These are phyloP conservation scores for Mytilinidion resinicola DNA, from an alignment of 495 filamentous ascomycete genomes.

Conservation along the genomic window DNA sequence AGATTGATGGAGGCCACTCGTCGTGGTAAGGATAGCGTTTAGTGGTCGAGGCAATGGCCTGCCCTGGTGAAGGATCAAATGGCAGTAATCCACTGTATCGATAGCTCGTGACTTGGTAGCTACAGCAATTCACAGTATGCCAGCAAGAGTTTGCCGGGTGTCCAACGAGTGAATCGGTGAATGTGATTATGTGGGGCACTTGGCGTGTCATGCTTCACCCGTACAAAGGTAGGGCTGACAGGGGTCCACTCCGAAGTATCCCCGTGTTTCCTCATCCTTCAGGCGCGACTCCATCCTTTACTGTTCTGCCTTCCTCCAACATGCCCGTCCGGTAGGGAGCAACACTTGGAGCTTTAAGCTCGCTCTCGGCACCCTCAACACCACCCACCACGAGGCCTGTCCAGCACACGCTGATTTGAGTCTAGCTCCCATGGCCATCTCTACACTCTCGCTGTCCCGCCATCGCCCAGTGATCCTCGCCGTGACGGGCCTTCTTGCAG, in stretches of 20 bases:
- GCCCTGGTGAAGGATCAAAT: too few relatives aligned
- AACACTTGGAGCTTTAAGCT: not conserved
- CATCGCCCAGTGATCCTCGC: constrained; percentile 27
- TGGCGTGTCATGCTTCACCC: too few relatives aligned
- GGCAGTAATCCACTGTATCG: too few relatives aligned
- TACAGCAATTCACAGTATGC: too few relatives aligned
- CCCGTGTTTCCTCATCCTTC: too few relatives aligned
- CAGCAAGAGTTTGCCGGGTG: too few relatives aligned
- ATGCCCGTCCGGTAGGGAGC: constrained; percentile 13
- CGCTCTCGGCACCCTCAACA: not conserved
- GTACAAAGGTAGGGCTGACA: too few relatives aligned
- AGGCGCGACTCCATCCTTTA: not conserved
- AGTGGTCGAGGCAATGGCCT: too few relatives aligned
- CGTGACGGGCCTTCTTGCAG: constrained; percentile 24
- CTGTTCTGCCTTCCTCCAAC: not conserved
- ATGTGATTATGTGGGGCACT: too few relatives aligned
- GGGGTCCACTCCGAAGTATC: too few relatives aligned
- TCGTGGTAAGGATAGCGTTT: constrained; percentile 27
- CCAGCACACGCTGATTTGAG: not conserved
- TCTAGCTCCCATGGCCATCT: constrained; percentile 14
- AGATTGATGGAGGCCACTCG: constrained; percentile 37
- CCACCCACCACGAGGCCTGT: not conserved
- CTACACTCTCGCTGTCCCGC: constrained; percentile 19
- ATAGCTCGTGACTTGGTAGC: too few relatives aligned
- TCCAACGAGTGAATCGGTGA: too few relatives aligned